A percentile compares a stretch with the other conserved stretches of the same genome.
Conservation (phyloP, 2,329 filamentous ascomycete genomes). For the Simplicillium aogashimaense region DNA sequence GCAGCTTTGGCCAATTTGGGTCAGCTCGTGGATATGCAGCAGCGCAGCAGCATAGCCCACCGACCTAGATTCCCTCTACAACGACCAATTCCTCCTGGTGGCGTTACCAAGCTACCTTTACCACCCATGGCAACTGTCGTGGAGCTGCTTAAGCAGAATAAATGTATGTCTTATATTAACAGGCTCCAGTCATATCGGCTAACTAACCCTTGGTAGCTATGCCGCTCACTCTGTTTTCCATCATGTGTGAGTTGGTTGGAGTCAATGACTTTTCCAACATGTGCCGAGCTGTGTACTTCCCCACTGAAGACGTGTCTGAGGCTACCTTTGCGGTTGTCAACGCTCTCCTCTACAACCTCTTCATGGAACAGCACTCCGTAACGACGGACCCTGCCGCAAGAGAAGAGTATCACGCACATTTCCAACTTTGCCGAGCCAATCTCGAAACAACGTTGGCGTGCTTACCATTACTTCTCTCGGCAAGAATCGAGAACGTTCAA, state of each 20-base stretch:
- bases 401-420: conserved; percentile 26
- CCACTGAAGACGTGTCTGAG: conserved; percentile 39
- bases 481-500: conserved; percentile 43
- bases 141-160: conserved; percentile 35
- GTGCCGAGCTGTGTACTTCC: conserved; percentile 40
- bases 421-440: conserved; percentile 33
- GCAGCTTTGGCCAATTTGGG: conserved; percentile 40
- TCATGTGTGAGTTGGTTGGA: conserved; percentile 38
- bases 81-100: conserved; percentile 32
- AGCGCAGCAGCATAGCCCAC: conserved; percentile 26
- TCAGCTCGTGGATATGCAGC: conserved; percentile 42
- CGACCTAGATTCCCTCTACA: conserved; percentile 36
- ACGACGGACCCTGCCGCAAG: conserved; percentile 19
- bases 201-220: conserved; percentile 21
- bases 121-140: conserved; percentile 43
- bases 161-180: conserved; percentile 20
- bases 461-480: conserved; percentile 46
- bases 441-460: conserved; percentile 39
- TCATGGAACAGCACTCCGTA: conserved; percentile 33
- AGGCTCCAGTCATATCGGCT: neutral
- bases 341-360: conserved; percentile 37
- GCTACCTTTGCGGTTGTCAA: conserved; percentile 41
- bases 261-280: conserved; percentile 38
- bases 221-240: conserved; percentile 37
- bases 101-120: conserved; percentile 41